Conservation (phyloP, 2,329 filamentous ascomycete genomes). For the Coniochaeta sp. region DNA sequence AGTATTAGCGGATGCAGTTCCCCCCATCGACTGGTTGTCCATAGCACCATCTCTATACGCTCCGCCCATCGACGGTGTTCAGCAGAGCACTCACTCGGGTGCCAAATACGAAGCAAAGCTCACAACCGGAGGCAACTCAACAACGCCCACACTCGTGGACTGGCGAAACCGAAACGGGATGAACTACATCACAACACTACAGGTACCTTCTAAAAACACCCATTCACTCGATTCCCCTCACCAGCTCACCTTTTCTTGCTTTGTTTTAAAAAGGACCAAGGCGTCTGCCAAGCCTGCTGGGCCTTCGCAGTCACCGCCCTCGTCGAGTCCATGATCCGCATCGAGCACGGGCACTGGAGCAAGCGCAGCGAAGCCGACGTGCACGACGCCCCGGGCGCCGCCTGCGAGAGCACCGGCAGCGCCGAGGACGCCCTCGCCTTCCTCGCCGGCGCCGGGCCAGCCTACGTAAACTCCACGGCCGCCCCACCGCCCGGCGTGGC, state of each 20-base stretch:
- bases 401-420: conserved; percentile 12
- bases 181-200: neutral
- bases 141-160: neutral
- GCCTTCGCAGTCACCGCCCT: conserved; percentile 12
- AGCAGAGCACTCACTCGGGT: too few species aligned
- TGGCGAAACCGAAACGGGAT: neutral
- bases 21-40: neutral
- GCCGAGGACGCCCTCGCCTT: conserved; percentile 11
- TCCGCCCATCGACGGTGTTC: neutral
- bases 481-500: conserved; percentile 6
- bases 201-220: neutral
- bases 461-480: neutral
- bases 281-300: conserved; percentile 13
- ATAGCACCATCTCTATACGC: neutral
- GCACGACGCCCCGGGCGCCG: conserved; percentile 11
- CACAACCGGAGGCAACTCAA: neutral
- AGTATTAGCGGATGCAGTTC: neutral
- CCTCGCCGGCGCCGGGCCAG: conserved; percentile 7
- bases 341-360: conserved; percentile 13
- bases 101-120: neutral
- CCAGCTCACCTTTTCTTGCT: neutral
- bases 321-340: conserved; percentile 11
- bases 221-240: neutral
- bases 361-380: conserved; percentile 14
- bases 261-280: too few species aligned